Percentiles rank a stretch among this genome's conserved stretches.
These are phyloP conservation scores for Coprinopsis sp. DNA, from an alignment of 768 basidiomycete species.

Conservation along the genomic window DNA sequence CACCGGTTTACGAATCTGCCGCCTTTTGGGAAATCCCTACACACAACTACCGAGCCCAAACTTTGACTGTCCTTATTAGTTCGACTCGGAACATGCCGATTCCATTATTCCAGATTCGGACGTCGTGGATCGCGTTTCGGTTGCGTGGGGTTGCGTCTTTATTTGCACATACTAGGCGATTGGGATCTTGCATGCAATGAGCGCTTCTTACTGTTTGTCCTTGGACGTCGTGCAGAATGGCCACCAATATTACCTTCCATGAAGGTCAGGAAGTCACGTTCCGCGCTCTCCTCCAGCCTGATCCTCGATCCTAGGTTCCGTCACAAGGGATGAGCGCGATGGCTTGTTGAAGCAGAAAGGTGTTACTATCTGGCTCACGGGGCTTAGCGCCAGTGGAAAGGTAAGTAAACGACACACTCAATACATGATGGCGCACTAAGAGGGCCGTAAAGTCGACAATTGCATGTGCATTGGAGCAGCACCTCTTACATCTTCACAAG, in stretches of 20 bases:
- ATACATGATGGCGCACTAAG: neutral
- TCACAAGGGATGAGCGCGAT: constrained; percentile 62
- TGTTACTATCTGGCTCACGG: constrained; percentile 94
- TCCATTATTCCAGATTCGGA: no score
- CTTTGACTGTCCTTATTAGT: no score
- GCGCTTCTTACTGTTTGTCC: no score
- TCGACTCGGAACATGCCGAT: no score
- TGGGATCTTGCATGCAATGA: no score
- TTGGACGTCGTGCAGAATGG: no score
- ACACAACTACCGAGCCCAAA: no score
- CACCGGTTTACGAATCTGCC: no score
- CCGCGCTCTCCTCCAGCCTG: neutral
- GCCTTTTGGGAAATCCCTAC: no score
- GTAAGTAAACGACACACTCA: constrained; percentile 33
- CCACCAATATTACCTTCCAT: constrained; percentile 66
- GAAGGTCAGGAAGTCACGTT: constrained; percentile 37
- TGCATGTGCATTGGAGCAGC: constrained; percentile 94
- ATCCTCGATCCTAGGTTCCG: constrained; percentile 52
- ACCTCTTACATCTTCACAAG: constrained; percentile 80
- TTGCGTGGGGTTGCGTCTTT: no score
- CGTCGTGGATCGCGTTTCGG: no score
- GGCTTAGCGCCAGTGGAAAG: constrained; percentile 93
- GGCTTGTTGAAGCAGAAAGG: constrained; percentile 74
- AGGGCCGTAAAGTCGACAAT: constrained; percentile 73
- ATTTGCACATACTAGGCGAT: no score